phyloP scores from a whole-genome alignment of 768 basidiomycete genomes.

The Leccinum imitatum region DNA sequence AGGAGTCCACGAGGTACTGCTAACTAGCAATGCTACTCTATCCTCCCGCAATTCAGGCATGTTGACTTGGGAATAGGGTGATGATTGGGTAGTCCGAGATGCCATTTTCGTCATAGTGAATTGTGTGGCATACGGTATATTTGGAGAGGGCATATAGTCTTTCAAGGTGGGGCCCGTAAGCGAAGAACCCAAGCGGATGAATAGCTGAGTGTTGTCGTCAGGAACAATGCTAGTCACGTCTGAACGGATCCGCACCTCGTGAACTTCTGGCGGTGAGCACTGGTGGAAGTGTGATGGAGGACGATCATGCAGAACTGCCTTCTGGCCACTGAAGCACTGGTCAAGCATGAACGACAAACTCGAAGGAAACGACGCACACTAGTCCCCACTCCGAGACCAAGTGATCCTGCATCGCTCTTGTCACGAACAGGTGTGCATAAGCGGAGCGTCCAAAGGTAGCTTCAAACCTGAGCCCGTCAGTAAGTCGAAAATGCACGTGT shows the following conservation, averaged over 20 bases:
- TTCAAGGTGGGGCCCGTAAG: slow-evolving; percentile 37
- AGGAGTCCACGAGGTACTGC: slow-evolving; percentile 95
- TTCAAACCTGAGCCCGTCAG: slow-evolving; percentile 66
- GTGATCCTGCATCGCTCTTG: slow-evolving; percentile 76
- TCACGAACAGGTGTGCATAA: slow-evolving; percentile 92
- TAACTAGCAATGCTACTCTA: slow-evolving; percentile 83
- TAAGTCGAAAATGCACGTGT: neutral
- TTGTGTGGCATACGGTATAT: slow-evolving; percentile 57
- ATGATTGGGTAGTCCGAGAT: slow-evolving; percentile 22
- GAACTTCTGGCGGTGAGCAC: slow-evolving; percentile 65
- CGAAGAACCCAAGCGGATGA: slow-evolving; percentile 45
- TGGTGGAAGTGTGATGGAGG: slow-evolving; percentile 84
- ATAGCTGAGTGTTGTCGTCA: slow-evolving; percentile 39
- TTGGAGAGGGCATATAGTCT: slow-evolving; percentile 53
- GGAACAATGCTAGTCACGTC: neutral
- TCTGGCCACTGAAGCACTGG: slow-evolving; percentile 60
- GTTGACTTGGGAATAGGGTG: slow-evolving; percentile 17
- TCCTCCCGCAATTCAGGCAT: slow-evolving; percentile 60
- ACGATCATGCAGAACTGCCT: slow-evolving; percentile 81
- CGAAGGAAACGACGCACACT: slow-evolving; percentile 48
- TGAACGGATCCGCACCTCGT: slow-evolving; percentile 55
- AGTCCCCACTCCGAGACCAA: slow-evolving; percentile 74
- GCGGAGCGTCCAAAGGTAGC: slow-evolving; percentile 73
- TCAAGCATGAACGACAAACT: slow-evolving; percentile 1
- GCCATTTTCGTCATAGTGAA: slow-evolving; percentile 48